Base-by-base conservation (phyloP, 495 filamentous ascomycete genomes). In the Haplographium delicatum region DNA sequence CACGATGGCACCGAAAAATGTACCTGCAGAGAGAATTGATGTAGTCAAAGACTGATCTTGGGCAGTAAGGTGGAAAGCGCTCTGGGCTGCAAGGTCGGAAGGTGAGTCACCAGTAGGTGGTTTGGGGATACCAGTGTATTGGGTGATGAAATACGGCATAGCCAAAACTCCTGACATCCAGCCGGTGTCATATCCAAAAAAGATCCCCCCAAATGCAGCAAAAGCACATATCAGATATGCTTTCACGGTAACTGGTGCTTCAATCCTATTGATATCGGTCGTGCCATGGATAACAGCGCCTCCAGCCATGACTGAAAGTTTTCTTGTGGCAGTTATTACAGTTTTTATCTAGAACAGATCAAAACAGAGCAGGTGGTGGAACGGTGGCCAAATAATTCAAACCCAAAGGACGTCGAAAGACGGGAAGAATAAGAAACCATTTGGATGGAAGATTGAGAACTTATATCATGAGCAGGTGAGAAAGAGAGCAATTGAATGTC, bases 21-120 rank as follows among this genome's bases (percentile, higher is more conserved):
- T 96, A 48, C 90, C 90, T 5, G 82, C 86, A 2, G 89, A 95
- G 31, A 96, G 75, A 33, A 96, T 85, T 5, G 86, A 88, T 26
- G 88, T 85, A 42, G 88, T 81, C 57, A 88, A 75, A 16, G 88
- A 89, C 5, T 76, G 71, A 60, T 88, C 72, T 1, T 68, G 64
- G 13, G 75, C 67, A 2, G 80, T 82, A 23, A 94, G 54, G 20
- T 42, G 45, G 27, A 59, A 56, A 13, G 51, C 47, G n/a, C 16
- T 22, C 1, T 25, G 15, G 8, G 24, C 30, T 5, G 47, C 47
- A n/a, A n/a, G n/a, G n/a, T n/a, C n/a, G n/a, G n/a, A n/a, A n/a
- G n/a, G n/a, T 8, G 26, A 25, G 13, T 40, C 47, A 28, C 6
- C 19, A 1, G 39, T 39, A 41, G 35, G 42, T 11, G 51, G 33